Conservation (phyloP, 345 rosid species). For the Gossypioides kirkii region DNA sequence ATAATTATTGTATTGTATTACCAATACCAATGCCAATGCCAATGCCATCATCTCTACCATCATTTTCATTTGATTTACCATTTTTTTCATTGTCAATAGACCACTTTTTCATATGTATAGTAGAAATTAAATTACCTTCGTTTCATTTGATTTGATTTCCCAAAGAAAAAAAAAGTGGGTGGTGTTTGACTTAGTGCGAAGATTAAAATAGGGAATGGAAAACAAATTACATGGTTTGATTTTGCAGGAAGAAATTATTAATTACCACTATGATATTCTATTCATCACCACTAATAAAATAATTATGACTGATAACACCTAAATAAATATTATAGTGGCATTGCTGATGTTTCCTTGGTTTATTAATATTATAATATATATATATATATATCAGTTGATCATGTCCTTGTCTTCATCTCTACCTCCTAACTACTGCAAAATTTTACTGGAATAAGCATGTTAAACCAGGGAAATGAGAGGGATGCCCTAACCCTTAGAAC, state of each 20-base stretch:
- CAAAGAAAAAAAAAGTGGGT: neutral
- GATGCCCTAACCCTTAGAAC: neutral
- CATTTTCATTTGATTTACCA: constrained; percentile 7
- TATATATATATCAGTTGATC: neutral
- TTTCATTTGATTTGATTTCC: neutral
- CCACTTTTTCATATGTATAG: too few relatives aligned
- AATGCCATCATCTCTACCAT: constrained; percentile 28
- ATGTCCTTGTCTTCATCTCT: constrained; percentile 5
- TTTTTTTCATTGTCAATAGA: too few relatives aligned
- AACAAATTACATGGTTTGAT: neutral
- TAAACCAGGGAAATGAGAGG: neutral
- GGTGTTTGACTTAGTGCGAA: neutral
- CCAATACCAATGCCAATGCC: constrained; percentile 10
- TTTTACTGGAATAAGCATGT: constrained; percentile 10
- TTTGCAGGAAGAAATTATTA: constrained; percentile 14
- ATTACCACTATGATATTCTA: constrained; percentile 13
- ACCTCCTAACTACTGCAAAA: neutral
- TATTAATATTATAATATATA: neutral
- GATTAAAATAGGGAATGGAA: neutral
- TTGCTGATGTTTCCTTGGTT: constrained; percentile 1
- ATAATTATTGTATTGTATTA: too few relatives aligned
- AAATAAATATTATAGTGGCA: neutral
- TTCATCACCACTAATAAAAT: constrained; percentile 21
- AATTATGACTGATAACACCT: constrained; percentile 14
- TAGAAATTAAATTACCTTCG: too few relatives aligned